Conservation (phyloP, 208 protist species). For the Leishmania gerbilli region DNA sequence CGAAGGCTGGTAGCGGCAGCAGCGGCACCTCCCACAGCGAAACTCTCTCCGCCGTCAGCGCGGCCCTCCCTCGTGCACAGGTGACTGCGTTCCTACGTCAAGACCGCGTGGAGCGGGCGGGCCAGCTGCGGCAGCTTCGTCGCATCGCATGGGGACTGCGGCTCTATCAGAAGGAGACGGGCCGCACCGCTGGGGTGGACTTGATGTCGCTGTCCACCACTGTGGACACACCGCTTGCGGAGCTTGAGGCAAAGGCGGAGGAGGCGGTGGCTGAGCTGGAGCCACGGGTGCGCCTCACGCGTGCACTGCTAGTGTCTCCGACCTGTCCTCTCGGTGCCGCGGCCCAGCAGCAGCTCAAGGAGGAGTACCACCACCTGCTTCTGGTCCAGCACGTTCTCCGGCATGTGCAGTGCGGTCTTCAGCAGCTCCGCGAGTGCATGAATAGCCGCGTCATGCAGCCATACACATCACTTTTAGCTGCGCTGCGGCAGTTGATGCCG, state of each 20-base stretch:
- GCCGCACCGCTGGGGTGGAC: conserved; percentile 52
- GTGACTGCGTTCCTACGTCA: conserved; percentile 74
- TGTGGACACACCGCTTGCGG: conserved; percentile 38
- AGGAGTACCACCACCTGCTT: conserved; percentile 81
- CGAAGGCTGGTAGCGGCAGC: conserved; percentile 1
- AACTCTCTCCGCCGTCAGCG: conserved; percentile 66
- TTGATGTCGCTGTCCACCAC: conserved; percentile 37
- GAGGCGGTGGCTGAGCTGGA: conserved; percentile 29
- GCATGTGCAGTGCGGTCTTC: conserved; percentile 47
- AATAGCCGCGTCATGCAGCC: conserved; percentile 39
- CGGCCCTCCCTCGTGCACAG: conserved; percentile 69
- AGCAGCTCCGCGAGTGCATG: conserved; percentile 35
- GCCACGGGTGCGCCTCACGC: conserved; percentile 26
- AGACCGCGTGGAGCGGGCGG: conserved; percentile 58
- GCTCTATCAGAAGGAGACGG: conserved; percentile 72
- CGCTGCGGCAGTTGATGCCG: conserved; percentile 44
- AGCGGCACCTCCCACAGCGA: conserved; percentile 47
- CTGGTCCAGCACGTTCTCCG: conserved; percentile 58
- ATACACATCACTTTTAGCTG: conserved; percentile 46
- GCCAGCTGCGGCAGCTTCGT: conserved; percentile 85
- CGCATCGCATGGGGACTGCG: conserved; percentile 91
- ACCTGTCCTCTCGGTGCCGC: conserved; percentile 35
- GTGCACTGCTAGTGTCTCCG: conserved; percentile 59
- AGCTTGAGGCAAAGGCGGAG: conserved; percentile 24
- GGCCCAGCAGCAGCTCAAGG: conserved; percentile 34